A percentile compares a stretch with the other conserved stretches of the same genome.
These are phyloP conservation scores for Pleurotus citrinopileatus DNA, from an alignment of 768 basidiomycete genomes.

Conservation along the genomic window DNA sequence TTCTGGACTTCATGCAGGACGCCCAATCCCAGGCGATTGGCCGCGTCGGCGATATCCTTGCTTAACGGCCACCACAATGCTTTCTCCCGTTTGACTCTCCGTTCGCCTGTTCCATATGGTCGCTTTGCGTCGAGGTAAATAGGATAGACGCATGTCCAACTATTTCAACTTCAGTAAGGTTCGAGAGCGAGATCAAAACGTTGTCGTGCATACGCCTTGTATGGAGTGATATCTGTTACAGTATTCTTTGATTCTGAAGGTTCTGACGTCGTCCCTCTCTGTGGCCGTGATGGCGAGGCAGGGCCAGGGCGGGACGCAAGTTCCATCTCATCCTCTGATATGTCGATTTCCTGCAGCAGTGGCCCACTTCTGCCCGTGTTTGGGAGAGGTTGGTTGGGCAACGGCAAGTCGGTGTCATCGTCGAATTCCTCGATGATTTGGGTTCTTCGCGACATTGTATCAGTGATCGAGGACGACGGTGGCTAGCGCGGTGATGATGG, in stretches of 20 bases:
- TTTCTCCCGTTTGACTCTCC: conserved; percentile 76
- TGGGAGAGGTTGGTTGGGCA: conserved; percentile 65
- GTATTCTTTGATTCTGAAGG: conserved; percentile 27
- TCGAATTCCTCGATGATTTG: conserved; percentile 81
- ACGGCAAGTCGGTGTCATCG: conserved; percentile 90
- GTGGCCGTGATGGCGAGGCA: conserved; percentile 45
- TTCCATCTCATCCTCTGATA: conserved; percentile 52
- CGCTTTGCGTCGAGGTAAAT: conserved; percentile 97
- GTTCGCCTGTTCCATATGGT: conserved; percentile 77
- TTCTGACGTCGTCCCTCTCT: conserved; percentile 21
- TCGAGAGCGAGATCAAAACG: conserved; percentile 5
- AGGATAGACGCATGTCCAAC: conserved; percentile 96
- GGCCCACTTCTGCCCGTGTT: conserved; percentile 70
- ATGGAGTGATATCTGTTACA: conserved; percentile 76
- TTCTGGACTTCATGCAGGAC: conserved; percentile 89
- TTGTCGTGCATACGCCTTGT: conserved; percentile 63
- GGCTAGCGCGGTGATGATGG: conserved; percentile 8
- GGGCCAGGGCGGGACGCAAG: conserved; percentile 45
- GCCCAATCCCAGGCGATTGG: conserved; percentile 70
- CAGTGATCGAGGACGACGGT: conserved; percentile 9
- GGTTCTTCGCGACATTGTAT: conserved; percentile 66
- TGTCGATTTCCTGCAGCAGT: conserved; percentile 70
- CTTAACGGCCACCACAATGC: conserved; percentile 94
- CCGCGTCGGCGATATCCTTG: conserved; percentile 88
- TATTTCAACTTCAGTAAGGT: conserved; percentile 26